Base-by-base conservation (phyloP, 1,284 basidiomycete species). In the Malassezia sympodialis region DNA sequence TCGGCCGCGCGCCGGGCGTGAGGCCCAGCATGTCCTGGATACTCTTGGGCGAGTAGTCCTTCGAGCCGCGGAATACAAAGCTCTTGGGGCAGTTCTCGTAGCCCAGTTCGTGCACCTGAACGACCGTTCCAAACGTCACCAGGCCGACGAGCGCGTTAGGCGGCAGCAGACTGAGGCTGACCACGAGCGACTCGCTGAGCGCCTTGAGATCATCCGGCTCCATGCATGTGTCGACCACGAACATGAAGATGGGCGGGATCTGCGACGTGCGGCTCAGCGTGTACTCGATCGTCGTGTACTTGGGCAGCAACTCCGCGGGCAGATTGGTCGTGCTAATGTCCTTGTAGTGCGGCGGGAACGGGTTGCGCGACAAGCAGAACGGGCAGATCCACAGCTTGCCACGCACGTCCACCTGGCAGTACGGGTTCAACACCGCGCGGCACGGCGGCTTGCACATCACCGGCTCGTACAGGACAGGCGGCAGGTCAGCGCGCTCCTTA, bases 371-470 rank as follows among this genome's bases (percentile, higher is more conserved):
- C 54, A 96, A 80, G 78, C 93, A 98, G 80, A 98, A 98, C 3
- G 93, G 93, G 75, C 93, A 98, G 69, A 98, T 96, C 93, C 93
- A 98, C 53, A 98, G 83, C 78, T 96, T 98, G 63, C 88, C 91
- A 66, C 94, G 84, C 58, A 96, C 88, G 77, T 98, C 93, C 75
- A 98, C 91, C 80, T 96, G 93, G 77, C 90, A 96, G 80, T 93
- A 96, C 19, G 91, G 91, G 74, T 98, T 98, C 65, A 98, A 81
- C 64, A 98, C 90, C 42, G 93, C 91, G 59, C 93, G 85, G 80
- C 93, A 99, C 8, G 90, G 88, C 30, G 89, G 85, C 78, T 96
- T 98, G 81, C 94, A 99, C 12, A 90, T 91, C 44, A 99, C 93
- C 12, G 93, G 94, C 76, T 96, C 93, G 75, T 99, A 99, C 51